phyloP scores from a whole-genome alignment of 2,329 filamentous ascomycete species.

The Akanthomyces lecanii region DNA sequence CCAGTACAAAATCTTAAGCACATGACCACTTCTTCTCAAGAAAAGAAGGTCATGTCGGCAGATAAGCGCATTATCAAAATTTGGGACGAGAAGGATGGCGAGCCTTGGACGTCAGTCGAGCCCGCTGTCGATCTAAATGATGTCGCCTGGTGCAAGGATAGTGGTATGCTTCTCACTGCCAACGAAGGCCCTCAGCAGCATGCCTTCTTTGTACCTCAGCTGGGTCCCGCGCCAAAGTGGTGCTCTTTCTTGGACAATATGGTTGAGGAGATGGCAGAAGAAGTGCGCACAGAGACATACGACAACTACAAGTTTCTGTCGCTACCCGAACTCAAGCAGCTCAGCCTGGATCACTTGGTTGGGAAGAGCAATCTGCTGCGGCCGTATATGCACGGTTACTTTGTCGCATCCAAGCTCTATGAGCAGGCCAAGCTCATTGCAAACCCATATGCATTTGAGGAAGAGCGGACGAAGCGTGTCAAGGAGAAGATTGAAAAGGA shows the following conservation, averaged over 20 bases:
- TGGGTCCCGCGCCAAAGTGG: slow-evolving; percentile 92
- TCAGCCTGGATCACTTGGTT: slow-evolving; percentile 84
- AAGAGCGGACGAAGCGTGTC: slow-evolving; percentile 84
- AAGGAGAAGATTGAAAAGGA: slow-evolving; percentile 97
- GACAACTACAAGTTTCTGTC: slow-evolving; percentile 99
- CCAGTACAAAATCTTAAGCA: slow-evolving; percentile 80
- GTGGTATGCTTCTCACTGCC: slow-evolving; percentile 91
- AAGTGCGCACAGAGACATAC: slow-evolving; percentile 74
- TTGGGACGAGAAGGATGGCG: slow-evolving; percentile 79
- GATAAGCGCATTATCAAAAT: slow-evolving; percentile 98
- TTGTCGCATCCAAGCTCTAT: slow-evolving; percentile 90
- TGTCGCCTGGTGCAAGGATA: slow-evolving; percentile 87
- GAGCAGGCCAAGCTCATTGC: slow-evolving; percentile 91
- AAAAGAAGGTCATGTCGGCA: slow-evolving; percentile 83
- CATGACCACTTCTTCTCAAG: slow-evolving; percentile 66
- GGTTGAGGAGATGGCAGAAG: slow-evolving; percentile 97
- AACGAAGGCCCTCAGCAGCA: slow-evolving; percentile 96
- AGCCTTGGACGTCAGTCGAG: slow-evolving; percentile 93
- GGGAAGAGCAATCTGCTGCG: slow-evolving; percentile 85
- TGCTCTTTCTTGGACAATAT: slow-evolving; percentile 95
- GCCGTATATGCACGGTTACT: slow-evolving; percentile 99
- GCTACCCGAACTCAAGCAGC: slow-evolving; percentile 73
- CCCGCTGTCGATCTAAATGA: slow-evolving; percentile 92
- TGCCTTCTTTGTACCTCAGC: slow-evolving; percentile 88
- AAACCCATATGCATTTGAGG: slow-evolving; percentile 90